Evolutionary conservation across 2,329 filamentous ascomycete species (phyloP), one percentile per base, ranked within the genome.

Genomic region (Nothomitra cinnamomea): DNA sequence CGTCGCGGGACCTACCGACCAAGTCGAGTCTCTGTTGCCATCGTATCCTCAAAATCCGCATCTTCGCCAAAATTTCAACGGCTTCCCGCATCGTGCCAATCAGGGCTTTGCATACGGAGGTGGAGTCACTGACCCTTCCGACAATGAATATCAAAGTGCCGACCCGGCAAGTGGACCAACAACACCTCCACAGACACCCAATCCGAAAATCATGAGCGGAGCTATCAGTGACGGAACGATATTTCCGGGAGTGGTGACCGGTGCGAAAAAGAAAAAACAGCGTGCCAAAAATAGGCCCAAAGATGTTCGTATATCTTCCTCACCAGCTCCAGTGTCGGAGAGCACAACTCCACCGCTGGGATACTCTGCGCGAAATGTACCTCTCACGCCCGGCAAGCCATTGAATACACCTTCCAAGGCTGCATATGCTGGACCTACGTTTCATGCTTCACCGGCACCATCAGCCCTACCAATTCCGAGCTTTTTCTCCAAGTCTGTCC

Each of bases 381-480:
- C 45, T 35, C 45, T 49, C 10, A 49, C 45, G 28, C 45, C 66
- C 40, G 63, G 64, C 15, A 49, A 49, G 24, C 10, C 24, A 28
- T 49, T 28, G n/a, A 49, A 35, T 47, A 68, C 67, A 6, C 70
- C 72, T 35, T 62, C 65, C 48, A 72, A 79, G 56, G 63, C 66
- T 57, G 81, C 83, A 47, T 98, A 95, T 68, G 92, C 92, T 40
- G 92, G 90, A 13, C 85, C 90, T 35, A 94, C 88, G 3, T 98
- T 96, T 66, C 89, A 95, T 67, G 86, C 88, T 41, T 96, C 92
- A 7, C 92, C 92, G 19, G 90, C 89, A 1, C 85, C 92, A 0
- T 94, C 88, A 7, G 82, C 87, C 22, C 73, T 98, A 32, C 92
- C 92, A 0, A 84, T 95, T 55, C 92, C 92, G 10, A 94, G 84